Evolutionary conservation across 1,284 basidiomycete genomes (phyloP), one percentile per base, ranked within the genome.

Genomic region (Ceratorhiza oryzae-sativae): DNA sequence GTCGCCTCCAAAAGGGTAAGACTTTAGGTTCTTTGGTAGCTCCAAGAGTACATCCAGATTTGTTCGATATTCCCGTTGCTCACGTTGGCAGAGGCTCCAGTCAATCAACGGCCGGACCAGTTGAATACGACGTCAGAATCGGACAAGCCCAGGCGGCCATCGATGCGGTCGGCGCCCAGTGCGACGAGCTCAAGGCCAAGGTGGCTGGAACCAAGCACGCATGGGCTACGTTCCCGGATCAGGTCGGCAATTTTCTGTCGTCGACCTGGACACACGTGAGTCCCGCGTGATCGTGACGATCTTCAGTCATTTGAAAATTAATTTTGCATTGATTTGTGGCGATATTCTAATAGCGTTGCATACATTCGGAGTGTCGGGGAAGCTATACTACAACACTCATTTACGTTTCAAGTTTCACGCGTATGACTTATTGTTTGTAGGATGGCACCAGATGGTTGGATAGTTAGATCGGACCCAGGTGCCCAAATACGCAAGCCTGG

Each of bases 51-150:
- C 20, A 5, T 20, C 5, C 30, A 1, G 18, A 12, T 4, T 23
- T 9, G 9, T 15, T 32, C 20, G 1, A 4, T 39, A 23, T 23
- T n/a, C n/a, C n/a, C n/a, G n/a, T n/a, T n/a, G n/a, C 15, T 36
- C 12, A 39, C 34, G 12, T 20, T 39, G 20, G 3, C 1, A 20
- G 39, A 45, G 42, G 3, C 18, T 45, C 48, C 48, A 25, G 20
- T 4, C 12, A 27, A 32, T 13, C 34, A 27, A 2, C 56, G 12
- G 5, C 32, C 10, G 56, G 41, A 2, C 32, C 34, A 36, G 20
- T 58, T n/a, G 56, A 60, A 9, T 60, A 60, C 36, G 58, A 60
- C 9, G 10, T 41, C 2, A 60, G 45, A 41, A 60, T 60, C 15
- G 41, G 6, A 3, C 39, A 13, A 3, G 36, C 25, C 9, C 18